Evolutionary conservation across 148 eudicot species (phyloP).

Genomic region (Chenopodium album): DNA sequence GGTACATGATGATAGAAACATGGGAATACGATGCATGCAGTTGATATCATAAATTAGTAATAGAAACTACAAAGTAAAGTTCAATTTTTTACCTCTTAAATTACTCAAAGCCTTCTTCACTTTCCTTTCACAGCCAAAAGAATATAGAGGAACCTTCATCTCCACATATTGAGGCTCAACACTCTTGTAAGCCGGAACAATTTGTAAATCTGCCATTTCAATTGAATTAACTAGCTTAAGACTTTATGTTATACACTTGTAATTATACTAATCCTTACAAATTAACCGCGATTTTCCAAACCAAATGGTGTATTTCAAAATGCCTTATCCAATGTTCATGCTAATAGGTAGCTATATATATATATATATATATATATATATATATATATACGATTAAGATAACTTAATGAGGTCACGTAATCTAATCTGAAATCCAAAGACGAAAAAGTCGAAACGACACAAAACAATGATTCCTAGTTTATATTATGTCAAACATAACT

Average conservation of each 20-base stretch:
- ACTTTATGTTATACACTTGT: not conserved
- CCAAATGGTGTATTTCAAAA: not conserved
- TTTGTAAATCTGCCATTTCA: constrained; percentile 52
- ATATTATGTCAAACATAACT: constrained; percentile 9
- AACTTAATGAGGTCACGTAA: constrained; percentile 14
- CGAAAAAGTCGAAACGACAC: not conserved
- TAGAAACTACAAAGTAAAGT: not conserved
- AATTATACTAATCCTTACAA: not conserved
- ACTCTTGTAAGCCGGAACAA: constrained; percentile 61
- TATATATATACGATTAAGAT: constrained; percentile 7
- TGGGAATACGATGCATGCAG: not conserved
- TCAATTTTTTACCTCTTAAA: constrained; percentile 52
- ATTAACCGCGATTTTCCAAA: not conserved
- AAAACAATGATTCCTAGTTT: constrained; percentile 18
- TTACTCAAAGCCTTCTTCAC: constrained; percentile 72
- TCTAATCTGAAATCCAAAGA: constrained; percentile 15
- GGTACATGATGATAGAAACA: not conserved
- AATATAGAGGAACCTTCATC: constrained; percentile 93
- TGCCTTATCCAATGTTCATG: constrained; percentile 12
- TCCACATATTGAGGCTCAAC: constrained; percentile 90
- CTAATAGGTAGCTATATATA: constrained; percentile 14
- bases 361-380: constrained; percentile 23
- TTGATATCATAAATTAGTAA: not conserved
- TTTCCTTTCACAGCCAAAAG: constrained; percentile 86
- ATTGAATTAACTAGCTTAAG: not conserved